Base-by-base conservation (phyloP, 768 basidiomycete genomes). In the Kwoniella bestiolae region DNA sequence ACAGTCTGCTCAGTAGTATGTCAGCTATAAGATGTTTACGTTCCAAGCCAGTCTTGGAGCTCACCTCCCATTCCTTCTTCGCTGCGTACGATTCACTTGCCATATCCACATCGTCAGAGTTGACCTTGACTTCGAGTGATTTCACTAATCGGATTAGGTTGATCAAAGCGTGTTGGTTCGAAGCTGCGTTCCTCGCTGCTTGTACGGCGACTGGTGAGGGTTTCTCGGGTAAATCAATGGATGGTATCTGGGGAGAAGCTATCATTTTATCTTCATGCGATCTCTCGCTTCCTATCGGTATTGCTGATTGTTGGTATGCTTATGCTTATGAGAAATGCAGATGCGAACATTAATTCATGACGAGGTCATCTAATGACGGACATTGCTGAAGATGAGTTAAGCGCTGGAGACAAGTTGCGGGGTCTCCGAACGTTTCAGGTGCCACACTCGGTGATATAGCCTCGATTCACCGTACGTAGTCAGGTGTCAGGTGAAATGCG, bases 71-170 rank as follows among this genome's bases (percentile, higher is more conserved):
- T 21, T 75, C 70, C 34, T 61, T 70, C 46, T 53, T 65, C 26
- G 62, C 41, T n/a, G 34, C 31, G 9, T 41, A 45, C 29, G 49
- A 41, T 23, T 65, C 62, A 29, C 23, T 59, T 18, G 52, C 62
- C 4, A 56, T 56, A 7, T 73, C 71, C 35, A 67, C 70, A 18
- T 65, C 67, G 18, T 64, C 63, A 5, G 61, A 34, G 11, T 49
- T 41, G n/a, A 51, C 41, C 23, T 63, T 70, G 18, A 12, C 35
- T 14, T 73, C 68, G 9, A 78, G 71, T 1, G 72, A 70, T 34
- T 65, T 59, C 49, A 75, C 71, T 31, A 78, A 53, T 14, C 76
- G 65, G 45, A 65, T 68, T 12, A 78, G 59, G 61, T 78, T 78
- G 60, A 75, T 65, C n/a, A 73, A 44, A 6, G 66, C 76, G 47